phyloP scores from a whole-genome alignment of 805 yeast species.

The Diddensiella transvaalensis region DNA sequence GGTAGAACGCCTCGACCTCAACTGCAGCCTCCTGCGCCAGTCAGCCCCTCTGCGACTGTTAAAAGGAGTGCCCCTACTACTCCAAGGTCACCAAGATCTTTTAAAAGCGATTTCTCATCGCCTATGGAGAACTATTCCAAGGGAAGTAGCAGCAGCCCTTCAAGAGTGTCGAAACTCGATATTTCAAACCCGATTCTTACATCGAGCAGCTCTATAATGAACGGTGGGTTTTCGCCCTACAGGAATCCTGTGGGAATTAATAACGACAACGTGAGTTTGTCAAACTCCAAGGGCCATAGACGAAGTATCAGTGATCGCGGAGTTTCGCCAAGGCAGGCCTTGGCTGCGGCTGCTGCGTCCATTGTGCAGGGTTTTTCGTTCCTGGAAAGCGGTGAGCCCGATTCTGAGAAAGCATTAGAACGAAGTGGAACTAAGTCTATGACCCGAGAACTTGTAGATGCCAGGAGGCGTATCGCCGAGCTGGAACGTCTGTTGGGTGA shows the following conservation, averaged over 20 bases:
- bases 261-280: background rate
- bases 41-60: conserved; percentile 1
- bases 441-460: conserved; percentile 25
- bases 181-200: conserved; percentile 10
- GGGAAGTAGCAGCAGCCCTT: background rate
- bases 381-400: background rate
- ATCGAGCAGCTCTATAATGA: conserved; percentile 5
- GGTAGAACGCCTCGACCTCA: background rate
- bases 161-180: background rate
- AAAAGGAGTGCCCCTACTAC: conserved; percentile 1
- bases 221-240: conserved; percentile 2
- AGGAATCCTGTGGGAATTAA: background rate
- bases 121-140: background rate
- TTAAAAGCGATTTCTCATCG: conserved; percentile 1
- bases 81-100: background rate
- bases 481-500: conserved; percentile 25
- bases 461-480: conserved; percentile 29
- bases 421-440: conserved; percentile 6
- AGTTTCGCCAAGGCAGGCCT: conserved; percentile 2
- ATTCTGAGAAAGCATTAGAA: background rate
- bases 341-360: conserved; percentile 3
- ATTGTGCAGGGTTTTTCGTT: background rate
- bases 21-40: background rate
- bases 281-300: conserved; percentile 4
- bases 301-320: conserved; percentile 15